A percentile compares a stretch with the other conserved stretches of the same genome.
Conservation (phyloP, 2,329 filamentous ascomycete species). For the Penicillium sp. region DNA sequence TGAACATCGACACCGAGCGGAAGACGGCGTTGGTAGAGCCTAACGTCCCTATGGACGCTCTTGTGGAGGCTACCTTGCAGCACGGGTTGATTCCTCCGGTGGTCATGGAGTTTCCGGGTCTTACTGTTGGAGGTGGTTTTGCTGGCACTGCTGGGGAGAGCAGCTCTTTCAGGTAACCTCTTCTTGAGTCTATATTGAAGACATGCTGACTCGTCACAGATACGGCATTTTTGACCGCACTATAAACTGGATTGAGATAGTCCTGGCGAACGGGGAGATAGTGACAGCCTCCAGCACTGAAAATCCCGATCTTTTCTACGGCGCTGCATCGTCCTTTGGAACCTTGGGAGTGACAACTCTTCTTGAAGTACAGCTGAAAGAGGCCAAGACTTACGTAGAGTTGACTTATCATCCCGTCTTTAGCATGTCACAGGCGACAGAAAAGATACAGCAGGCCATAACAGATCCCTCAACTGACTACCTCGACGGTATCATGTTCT, state of each 20-base stretch:
- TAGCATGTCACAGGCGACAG: slow-evolving; percentile 47
- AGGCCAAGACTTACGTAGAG: slow-evolving; percentile 55
- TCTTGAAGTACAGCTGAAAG: slow-evolving; percentile 55
- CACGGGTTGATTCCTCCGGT: slow-evolving; percentile 58
- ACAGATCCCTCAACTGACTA: slow-evolving; percentile 51
- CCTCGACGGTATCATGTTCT: slow-evolving; percentile 15
- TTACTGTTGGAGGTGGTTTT: slow-evolving; percentile 65
- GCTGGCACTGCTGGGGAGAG: slow-evolving; percentile 64
- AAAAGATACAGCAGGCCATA: slow-evolving; percentile 45
- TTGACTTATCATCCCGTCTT: slow-evolving; percentile 57
- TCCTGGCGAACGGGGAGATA: slow-evolving; percentile 56
- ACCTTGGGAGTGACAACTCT: slow-evolving; percentile 59
- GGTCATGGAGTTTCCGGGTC: slow-evolving; percentile 42
- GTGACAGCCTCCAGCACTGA: slow-evolving; percentile 46
- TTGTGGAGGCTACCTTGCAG: slow-evolving; percentile 55
- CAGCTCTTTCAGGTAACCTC: slow-evolving; percentile 51
- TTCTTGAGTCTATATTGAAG: background rate
- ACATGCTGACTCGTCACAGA: slow-evolving; percentile 15
- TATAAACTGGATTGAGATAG: slow-evolving; percentile 59
- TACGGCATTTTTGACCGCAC: slow-evolving; percentile 64
- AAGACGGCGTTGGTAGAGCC: slow-evolving; percentile 63
- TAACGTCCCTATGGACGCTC: slow-evolving; percentile 64
- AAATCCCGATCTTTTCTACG: slow-evolving; percentile 54
- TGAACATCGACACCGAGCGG: slow-evolving; percentile 31
- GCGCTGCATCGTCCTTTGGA: slow-evolving; percentile 56